Base-by-base conservation (phyloP, 768 basidiomycete genomes). In the Wakefieldia striispora region DNA sequence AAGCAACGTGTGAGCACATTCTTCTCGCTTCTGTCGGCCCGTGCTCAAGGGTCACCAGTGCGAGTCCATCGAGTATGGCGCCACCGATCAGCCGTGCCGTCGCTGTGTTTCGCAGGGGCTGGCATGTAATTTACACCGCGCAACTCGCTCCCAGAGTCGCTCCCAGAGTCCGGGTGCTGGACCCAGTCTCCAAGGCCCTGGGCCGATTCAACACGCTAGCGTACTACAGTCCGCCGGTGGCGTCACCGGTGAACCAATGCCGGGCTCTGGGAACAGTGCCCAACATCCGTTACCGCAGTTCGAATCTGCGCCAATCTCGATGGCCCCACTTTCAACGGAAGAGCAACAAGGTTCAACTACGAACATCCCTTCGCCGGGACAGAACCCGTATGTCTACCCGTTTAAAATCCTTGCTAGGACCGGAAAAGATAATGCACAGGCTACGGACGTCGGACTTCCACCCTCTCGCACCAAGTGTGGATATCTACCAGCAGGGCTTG, bases 141-240 rank as follows among this genome's bases (percentile, higher is more conserved):
- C 3, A 16, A 34, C 54, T 33, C 60, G 51, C 31, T 65, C 62
- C 19, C 54, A 53, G 51, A 65, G 63, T 44, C 63, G 54, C 31
- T 65, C 62, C 19, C 54, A 53, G 51, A 65, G 63, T 44, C 63
- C 62, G 39, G 47, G 51, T 39, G 43, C 47, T 20, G 51, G 43
- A 8, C 14, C 41, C 40, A 33, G 49, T 37, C 40, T 8, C 20
- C 60, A 59, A 24, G 60, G 35, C 12, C 12, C 36, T 42, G 55
- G 41, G 35, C 40, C 52, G 10, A 41, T 34, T 35, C 54, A 17
- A 49, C 41, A 42, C 40, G 19, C n/a, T 19, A 8, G 14, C 29
- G n/a, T 38, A 34, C 27, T 46, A 37, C 51, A 45, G 19, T 36
- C 40, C n/a, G 36, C 49, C 41, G 40, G 48, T 36, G 49, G 49